Percentiles rank a stretch among this genome's conserved stretches.
Evolutionary conservation across 31 red algal genomes (phyloP).

Genomic region (Endocladia muricata): DNA sequence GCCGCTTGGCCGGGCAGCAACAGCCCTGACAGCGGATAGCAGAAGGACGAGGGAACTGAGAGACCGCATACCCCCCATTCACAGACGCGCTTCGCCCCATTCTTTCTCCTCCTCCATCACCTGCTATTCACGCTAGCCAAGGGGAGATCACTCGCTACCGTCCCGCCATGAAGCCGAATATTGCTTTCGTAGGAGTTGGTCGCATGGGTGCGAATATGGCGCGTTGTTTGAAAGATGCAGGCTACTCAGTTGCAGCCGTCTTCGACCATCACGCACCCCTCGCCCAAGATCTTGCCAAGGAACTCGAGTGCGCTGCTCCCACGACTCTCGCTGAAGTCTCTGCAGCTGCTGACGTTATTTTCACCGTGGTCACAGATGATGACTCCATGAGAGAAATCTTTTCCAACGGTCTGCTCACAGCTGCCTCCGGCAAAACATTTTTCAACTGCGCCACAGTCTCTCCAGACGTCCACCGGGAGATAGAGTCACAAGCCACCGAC

Average conservation of each 20-base stretch:
- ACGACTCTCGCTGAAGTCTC: conserved; percentile 8
- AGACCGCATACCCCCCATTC: no score
- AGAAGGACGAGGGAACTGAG: no score
- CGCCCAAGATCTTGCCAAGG: neutral
- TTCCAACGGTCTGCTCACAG: neutral
- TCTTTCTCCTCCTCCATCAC: no score
- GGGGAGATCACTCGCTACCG: no score
- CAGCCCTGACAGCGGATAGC: no score
- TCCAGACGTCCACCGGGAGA: conserved; percentile 2
- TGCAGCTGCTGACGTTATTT: neutral
- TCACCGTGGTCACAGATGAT: conserved; percentile 16
- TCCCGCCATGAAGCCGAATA: neutral
- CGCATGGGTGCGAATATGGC: conserved; percentile 31
- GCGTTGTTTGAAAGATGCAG: neutral
- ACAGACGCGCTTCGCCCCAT: no score
- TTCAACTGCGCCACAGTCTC: conserved; percentile 20
- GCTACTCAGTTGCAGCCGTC: neutral
- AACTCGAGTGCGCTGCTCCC: neutral
- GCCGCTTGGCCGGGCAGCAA: no score
- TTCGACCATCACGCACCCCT: neutral
- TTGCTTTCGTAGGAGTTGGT: conserved; percentile 13
- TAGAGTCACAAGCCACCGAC: neutral
- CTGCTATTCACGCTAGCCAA: no score
- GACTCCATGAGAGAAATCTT: conserved; percentile 13
- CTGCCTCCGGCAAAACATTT: neutral